phyloP scores from a whole-genome alignment of 2,329 filamentous ascomycete genomes.

The Talaromyces sp. region DNA sequence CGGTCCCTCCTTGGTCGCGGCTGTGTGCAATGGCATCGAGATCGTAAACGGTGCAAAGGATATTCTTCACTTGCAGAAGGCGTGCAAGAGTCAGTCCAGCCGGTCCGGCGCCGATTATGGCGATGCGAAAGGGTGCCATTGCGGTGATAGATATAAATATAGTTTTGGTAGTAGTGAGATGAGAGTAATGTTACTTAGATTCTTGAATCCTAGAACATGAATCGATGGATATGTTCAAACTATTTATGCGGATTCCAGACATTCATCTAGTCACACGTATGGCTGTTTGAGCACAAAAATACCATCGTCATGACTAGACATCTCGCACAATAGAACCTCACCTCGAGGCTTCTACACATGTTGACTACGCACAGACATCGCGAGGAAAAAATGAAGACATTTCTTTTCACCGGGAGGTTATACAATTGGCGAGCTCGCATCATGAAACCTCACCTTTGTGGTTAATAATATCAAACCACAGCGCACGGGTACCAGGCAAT shows the following conservation, averaged over 20 bases:
- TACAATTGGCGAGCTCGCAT: neutral
- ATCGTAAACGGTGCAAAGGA: constrained; percentile 54
- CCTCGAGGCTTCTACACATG: neutral
- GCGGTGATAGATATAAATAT: neutral
- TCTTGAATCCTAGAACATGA: neutral
- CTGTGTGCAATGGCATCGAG: constrained; percentile 36
- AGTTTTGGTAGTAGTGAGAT: neutral
- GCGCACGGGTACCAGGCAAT: neutral
- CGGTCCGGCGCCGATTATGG: constrained; percentile 53
- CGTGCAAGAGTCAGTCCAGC: constrained; percentile 54
- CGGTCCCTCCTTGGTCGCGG: constrained; percentile 53
- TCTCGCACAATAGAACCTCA: neutral
- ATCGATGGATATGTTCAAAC: neutral
- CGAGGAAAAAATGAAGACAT: neutral
- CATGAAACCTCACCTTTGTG: neutral
- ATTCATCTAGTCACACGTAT: neutral
- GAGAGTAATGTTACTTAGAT: neutral
- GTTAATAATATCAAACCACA: neutral
- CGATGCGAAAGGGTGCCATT: constrained; percentile 32
- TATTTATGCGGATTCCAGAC: neutral
- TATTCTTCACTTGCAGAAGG: constrained; percentile 50
- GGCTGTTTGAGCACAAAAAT: neutral
- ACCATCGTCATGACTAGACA: neutral
- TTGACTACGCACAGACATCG: neutral
- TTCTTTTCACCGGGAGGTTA: neutral